phyloP scores from a whole-genome alignment of 345 rosid species.

The Erysimum cheiranthoides region DNA sequence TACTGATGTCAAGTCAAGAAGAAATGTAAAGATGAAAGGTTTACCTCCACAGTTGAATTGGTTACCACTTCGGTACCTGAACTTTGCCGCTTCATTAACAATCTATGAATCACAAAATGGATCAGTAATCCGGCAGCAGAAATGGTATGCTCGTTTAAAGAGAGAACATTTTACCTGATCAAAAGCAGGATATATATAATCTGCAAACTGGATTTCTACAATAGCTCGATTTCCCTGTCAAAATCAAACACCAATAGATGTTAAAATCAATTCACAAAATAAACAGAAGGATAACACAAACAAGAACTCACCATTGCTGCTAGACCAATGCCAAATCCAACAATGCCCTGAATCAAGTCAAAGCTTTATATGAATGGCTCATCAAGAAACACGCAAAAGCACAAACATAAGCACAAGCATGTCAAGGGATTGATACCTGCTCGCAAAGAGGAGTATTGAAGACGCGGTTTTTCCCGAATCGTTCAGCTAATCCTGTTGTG shows the following conservation, averaged over 20 bases:
- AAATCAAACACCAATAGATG: conserved; percentile 19
- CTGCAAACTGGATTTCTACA: conserved; percentile 93
- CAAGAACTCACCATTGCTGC: conserved; percentile 80
- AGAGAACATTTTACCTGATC: conserved; percentile 68
- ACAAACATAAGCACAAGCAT: not conserved
- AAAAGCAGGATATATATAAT: conserved; percentile 92
- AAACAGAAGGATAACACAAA: not conserved
- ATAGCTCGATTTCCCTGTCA: conserved; percentile 79
- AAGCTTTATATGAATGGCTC: conserved; percentile 10
- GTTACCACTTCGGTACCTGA: conserved; percentile 92
- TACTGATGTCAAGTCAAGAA: not conserved
- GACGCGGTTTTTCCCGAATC: conserved; percentile 77
- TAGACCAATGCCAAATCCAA: conserved; percentile 92
- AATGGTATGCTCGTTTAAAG: not conserved
- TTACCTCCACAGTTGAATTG: conserved; percentile 93
- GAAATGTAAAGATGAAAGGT: not conserved
- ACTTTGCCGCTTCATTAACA: conserved; percentile 96
- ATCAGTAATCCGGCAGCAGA: not conserved
- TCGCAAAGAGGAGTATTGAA: conserved; percentile 96
- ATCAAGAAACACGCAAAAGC: not conserved
- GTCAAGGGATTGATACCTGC: conserved; percentile 56
- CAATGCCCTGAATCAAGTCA: conserved; percentile 67
- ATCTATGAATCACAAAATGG: conserved; percentile 55
- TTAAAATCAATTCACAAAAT: conserved; percentile 11
- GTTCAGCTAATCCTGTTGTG: conserved; percentile 79